A percentile compares a stretch with the other conserved stretches of the same genome.
Conservation (phyloP, 2,329 filamentous ascomycete species). For the Mycosphaerella arachidis region DNA sequence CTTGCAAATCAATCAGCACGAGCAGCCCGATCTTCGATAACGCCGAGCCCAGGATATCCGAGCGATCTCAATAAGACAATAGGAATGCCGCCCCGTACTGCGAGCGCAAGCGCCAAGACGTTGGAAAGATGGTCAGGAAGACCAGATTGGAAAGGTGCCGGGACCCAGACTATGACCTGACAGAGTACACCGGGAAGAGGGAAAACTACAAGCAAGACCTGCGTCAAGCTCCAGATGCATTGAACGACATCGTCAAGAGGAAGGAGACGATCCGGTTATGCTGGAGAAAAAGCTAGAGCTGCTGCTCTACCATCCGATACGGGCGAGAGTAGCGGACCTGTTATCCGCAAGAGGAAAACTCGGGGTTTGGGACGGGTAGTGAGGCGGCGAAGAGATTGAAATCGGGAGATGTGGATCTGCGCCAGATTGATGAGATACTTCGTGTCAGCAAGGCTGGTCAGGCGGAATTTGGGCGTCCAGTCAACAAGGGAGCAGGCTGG, state of each 20-base stretch:
- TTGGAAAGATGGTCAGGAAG: not conserved
- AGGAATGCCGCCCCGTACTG: not conserved
- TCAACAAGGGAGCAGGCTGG: not conserved
- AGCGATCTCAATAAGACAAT: not conserved
- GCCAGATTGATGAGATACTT: not conserved
- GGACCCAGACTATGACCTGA: not conserved
- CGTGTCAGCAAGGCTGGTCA: not conserved
- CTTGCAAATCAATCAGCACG: no score
- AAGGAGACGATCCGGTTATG: not conserved
- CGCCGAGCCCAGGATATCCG: no score
- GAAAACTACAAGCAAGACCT: not conserved
- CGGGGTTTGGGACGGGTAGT: not conserved
- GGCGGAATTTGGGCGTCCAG: not conserved
- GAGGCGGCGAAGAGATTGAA: not conserved
- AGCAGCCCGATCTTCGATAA: no score
- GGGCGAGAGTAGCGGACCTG: not conserved
- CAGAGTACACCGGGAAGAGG: not conserved
- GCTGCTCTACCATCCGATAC: not conserved
- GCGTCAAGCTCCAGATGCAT: not conserved
- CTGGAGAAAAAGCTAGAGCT: not conserved
- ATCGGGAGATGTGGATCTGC: not conserved
- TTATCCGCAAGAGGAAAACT: not conserved
- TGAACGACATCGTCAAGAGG: not conserved
- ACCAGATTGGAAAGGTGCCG: not conserved
- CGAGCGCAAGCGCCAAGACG: not conserved